Evolutionary conservation across 169 alveolate species (phyloP), one percentile per base, ranked within the genome.

Genomic region (Amoebophrya sp.): DNA sequence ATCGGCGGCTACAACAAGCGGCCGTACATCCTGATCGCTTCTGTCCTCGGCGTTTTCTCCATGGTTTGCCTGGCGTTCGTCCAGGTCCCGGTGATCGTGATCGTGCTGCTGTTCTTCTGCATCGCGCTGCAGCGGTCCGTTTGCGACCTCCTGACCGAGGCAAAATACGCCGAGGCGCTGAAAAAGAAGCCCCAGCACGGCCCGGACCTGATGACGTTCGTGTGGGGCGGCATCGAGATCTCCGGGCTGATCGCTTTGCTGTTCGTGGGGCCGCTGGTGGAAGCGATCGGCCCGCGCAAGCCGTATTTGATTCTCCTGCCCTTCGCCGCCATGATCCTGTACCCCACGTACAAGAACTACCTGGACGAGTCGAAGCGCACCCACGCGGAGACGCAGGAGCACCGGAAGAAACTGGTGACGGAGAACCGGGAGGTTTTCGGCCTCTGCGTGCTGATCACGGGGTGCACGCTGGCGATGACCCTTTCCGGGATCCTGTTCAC

Each of bases 111-210:
- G 34, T 43, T 78, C 40, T 92, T 92, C 91, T 58, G 50, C 69
- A 69, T 92, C 78, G 43, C 88, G 40, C 92, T 92, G 91, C 93
- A 92, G 70, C 89, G 91, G 88, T 87, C 92, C 1, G 89, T 91
- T 31, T 89, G 92, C n/a, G 93, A 92, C 88, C 90, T 92, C 1
- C 90, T 92, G 67, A 58, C 92, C 18, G 93, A 92, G 90, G 93
- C 92, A 13, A 92, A 90, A 88, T 92, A 92, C 34, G 91, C 92
- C 39, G 91, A 88, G 42, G 88, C 58, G 78, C 69, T 92, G 91
- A 91, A 92, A 41, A n/a, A 58, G 29, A 41, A 87, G 31, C 93
- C 93, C 29, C 42, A 31, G 26, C 90, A 88, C 50, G 93, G 93
- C 0, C 93, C 93, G 5, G 93, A 91, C 48, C 40, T 92, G 91